Conservation (phyloP, 768 basidiomycete genomes). For the Pleurotus giganteus region DNA sequence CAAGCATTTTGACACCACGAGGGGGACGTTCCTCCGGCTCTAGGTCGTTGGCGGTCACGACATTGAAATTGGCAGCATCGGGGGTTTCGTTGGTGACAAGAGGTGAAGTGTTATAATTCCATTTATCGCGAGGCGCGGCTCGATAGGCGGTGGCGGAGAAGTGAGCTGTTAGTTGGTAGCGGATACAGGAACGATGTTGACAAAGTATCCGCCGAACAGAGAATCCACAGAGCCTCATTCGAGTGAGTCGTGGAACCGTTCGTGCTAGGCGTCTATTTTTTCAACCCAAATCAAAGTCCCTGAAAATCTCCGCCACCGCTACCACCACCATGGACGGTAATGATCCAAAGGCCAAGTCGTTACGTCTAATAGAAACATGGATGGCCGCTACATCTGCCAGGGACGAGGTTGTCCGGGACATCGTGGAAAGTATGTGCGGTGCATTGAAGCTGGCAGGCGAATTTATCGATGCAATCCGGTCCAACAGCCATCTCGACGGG, state of each 20-base stretch:
- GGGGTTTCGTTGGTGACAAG: constrained; percentile 51
- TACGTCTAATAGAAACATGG: constrained; percentile 66
- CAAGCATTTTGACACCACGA: constrained; percentile 85
- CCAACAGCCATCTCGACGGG: constrained; percentile 48
- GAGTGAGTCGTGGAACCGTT: neutral
- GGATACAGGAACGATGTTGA: constrained; percentile 40
- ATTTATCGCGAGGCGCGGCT: constrained; percentile 45
- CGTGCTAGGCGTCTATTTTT: neutral
- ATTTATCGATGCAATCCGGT: constrained; percentile 3
- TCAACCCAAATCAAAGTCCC: neutral
- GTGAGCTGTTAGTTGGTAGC: neutral
- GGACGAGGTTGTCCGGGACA: constrained; percentile 56
- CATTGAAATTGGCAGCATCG: constrained; percentile 39
- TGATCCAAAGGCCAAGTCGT: constrained; percentile 19
- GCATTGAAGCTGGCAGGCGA: constrained; percentile 8
- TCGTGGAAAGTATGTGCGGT: constrained; percentile 52
- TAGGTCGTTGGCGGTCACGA: constrained; percentile 72
- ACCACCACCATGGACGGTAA: neutral
- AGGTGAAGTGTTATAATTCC: constrained; percentile 75
- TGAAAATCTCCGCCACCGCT: neutral
- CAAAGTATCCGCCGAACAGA: constrained; percentile 20
- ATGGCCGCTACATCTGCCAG: constrained; percentile 50
- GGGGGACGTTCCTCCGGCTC: constrained; percentile 61
- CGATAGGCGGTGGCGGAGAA: constrained; percentile 26
- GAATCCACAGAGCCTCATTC: constrained; percentile 7